These are phyloP conservation scores for Hyaloscypha finlandica DNA, from an alignment of 495 filamentous ascomycete species.

Conservation along the genomic window DNA sequence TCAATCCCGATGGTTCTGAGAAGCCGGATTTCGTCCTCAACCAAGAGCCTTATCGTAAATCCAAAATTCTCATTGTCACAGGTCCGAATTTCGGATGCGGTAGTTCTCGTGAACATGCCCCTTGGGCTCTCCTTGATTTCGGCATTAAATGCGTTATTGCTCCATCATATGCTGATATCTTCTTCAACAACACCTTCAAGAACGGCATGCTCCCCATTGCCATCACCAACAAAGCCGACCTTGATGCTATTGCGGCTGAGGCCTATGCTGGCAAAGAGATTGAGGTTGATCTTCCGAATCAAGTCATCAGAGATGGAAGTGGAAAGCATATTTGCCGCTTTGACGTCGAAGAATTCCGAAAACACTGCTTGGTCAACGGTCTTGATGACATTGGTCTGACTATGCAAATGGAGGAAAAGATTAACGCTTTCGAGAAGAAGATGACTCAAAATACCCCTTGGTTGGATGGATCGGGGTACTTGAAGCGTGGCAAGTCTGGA, in stretches of 20 bases:
- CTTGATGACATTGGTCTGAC: conserved; percentile 96
- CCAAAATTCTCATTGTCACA: conserved; percentile 93
- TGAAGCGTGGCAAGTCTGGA: conserved; percentile 68
- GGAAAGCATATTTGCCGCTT: conserved; percentile 76
- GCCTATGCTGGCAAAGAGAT: conserved; percentile 82
- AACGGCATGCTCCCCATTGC: conserved; percentile 95
- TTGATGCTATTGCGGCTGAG: conserved; percentile 75
- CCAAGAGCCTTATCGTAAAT: conserved; percentile 77
- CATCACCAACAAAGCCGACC: conserved; percentile 64
- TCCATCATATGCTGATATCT: conserved; percentile 93
- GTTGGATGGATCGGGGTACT: conserved; percentile 87
- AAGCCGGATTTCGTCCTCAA: conserved; percentile 88
- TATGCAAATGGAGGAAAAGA: conserved; percentile 88
- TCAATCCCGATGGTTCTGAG: conserved; percentile 67
- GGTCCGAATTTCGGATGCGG: conserved; percentile 97
- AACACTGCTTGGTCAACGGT: conserved; percentile 92
- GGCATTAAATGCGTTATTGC: conserved; percentile 94
- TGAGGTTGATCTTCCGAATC: conserved; percentile 87
- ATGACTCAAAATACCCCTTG: conserved; percentile 81
- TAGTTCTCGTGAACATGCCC: conserved; percentile 90
- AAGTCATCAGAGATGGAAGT: conserved; percentile 73
- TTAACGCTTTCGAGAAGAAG: conserved; percentile 76
- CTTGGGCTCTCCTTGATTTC: conserved; percentile 96
- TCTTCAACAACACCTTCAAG: conserved; percentile 99
- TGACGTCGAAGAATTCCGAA: conserved; percentile 87